A percentile compares a stretch with the other conserved stretches of the same genome.
These are phyloP conservation scores for Bisporella sp. DNA, from an alignment of 2,329 filamentous ascomycete species.

Conservation along the genomic window DNA sequence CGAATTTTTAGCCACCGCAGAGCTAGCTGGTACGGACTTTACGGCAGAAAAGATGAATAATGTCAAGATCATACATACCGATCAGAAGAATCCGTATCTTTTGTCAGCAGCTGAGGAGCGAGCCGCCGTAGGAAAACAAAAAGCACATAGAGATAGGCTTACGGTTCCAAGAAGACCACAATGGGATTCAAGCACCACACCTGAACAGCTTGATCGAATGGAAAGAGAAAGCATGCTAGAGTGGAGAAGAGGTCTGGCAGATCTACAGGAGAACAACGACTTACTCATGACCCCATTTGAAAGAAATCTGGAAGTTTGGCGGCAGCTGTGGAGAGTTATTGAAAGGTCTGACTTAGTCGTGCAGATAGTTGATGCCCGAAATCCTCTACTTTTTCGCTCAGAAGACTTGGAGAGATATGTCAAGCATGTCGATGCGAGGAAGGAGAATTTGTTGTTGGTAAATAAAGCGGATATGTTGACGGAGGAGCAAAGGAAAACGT, in stretches of 20 bases:
- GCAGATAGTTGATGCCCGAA: slow-evolving; percentile 96
- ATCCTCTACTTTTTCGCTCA: slow-evolving; percentile 87
- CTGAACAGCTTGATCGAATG: slow-evolving; percentile 67
- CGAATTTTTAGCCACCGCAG: slow-evolving; percentile 92
- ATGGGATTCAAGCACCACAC: slow-evolving; percentile 83
- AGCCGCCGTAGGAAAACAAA: slow-evolving; percentile 71
- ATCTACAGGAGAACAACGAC: slow-evolving; percentile 90
- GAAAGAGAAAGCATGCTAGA: slow-evolving; percentile 78
- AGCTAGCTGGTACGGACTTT: slow-evolving; percentile 97
- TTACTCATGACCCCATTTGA: slow-evolving; percentile 97
- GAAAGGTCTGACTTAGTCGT: slow-evolving; percentile 93
- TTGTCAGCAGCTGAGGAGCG: slow-evolving; percentile 80
- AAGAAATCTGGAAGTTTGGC: slow-evolving; percentile 94
- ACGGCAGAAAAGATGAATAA: slow-evolving; percentile 99
- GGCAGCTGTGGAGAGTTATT: slow-evolving; percentile 96
- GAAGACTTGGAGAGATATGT: slow-evolving; percentile 93
- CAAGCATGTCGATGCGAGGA: slow-evolving; percentile 80
- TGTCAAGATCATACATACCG: slow-evolving; percentile 95
- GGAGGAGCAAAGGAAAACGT: slow-evolving; percentile 67
- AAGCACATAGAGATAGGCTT: slow-evolving; percentile 67
- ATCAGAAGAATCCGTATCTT: slow-evolving; percentile 92
- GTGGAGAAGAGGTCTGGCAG: slow-evolving; percentile 86
- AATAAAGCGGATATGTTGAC: slow-evolving; percentile 99
- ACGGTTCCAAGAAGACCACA: slow-evolving; percentile 85
- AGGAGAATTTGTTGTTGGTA: slow-evolving; percentile 86